Evolutionary conservation across 495 filamentous ascomycete genomes (phyloP).

Genomic region (Podospora comata): DNA sequence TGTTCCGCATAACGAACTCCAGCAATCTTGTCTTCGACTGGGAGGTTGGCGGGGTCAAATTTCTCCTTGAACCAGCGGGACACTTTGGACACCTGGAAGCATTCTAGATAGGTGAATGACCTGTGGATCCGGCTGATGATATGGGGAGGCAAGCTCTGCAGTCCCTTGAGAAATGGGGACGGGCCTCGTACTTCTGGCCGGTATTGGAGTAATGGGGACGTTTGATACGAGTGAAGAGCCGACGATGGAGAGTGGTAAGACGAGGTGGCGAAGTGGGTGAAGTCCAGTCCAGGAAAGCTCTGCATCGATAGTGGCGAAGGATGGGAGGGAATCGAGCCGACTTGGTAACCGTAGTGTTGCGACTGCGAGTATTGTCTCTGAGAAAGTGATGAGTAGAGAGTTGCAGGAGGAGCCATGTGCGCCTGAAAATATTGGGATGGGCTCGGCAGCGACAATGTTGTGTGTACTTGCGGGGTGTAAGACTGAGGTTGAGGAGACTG

Average conservation of each 20-base stretch:
- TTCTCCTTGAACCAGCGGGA: constrained; percentile 20
- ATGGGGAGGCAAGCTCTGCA: constrained; percentile 3
- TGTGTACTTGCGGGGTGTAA: constrained; percentile 6
- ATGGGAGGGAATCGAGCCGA: constrained; percentile 14
- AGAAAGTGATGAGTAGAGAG: constrained; percentile 19
- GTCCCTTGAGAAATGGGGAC: background rate
- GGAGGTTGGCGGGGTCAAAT: constrained; percentile 17
- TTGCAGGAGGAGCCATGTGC: constrained; percentile 14
- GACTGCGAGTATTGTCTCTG: constrained; percentile 15
- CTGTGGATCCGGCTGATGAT: constrained; percentile 13
- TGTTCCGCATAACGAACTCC: constrained; percentile 26
- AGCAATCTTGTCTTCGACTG: constrained; percentile 19
- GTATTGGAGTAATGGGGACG: background rate
- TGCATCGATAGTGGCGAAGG: constrained; percentile 21
- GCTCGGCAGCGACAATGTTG: constrained; percentile 12
- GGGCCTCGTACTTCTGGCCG: background rate
- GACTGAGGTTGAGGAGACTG: constrained; percentile 11
- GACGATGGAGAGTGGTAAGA: constrained; percentile 12
- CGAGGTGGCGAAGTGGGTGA: constrained; percentile 11
- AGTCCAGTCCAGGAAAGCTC: constrained; percentile 10
- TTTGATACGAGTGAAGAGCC: constrained; percentile 11
- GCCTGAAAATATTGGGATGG: constrained; percentile 24
- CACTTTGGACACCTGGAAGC: constrained; percentile 9
- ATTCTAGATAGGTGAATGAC: constrained; percentile 21
- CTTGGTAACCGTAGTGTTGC: constrained; percentile 18